Evolutionary conservation across 2,329 filamentous ascomycete species (phyloP), one percentile per base, ranked within the genome.

Genomic region (Aurifilum marmelostoma): DNA sequence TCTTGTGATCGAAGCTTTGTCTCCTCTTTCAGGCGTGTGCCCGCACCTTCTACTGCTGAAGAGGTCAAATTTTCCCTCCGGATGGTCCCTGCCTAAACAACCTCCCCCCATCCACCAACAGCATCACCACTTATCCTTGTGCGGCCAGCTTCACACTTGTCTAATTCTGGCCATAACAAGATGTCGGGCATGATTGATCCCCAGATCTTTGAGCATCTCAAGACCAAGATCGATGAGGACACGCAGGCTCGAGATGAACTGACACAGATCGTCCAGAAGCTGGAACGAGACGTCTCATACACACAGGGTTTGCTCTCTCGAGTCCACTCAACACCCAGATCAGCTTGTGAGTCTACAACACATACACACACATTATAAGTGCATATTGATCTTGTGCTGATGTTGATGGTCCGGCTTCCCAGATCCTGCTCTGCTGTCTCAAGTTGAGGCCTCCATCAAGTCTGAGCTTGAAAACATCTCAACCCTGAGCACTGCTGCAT

Each of bases 141-240:
- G n/a, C n/a, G 29, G 43, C 24, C 60, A 27, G 37, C 34, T 27
- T 54, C 27, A 39, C 27, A 5, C 47, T 41, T 47, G 63, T 37
- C 41, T 29, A 14, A 52, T 4, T n/a, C 16, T 29, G 32, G 32
- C 50, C n/a, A 29, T 18, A 41, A 34, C 63, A 66, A 63, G 12
- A 73, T 73, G 67, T 73, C 79, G 65, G 82, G 80, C 68, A 88
- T 91, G 85, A 89, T 96, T 76, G 91, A 97, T 78, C 91, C 92
- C 70, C 86, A 87, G 73, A 92, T 98, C 79, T 97, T 98, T 80
- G 89, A 94, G 76, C 87, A 91, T 75, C 89, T 99, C 71, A 95
- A 97, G 81, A 83, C 87, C 69, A 94, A 94, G 79, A 93, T 97
- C 75, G 96, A 98, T 74, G 91, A 97, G 79, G 96, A 98, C 78